phyloP scores from a whole-genome alignment of 768 basidiomycete species.

The Fomitopsis serialis region DNA sequence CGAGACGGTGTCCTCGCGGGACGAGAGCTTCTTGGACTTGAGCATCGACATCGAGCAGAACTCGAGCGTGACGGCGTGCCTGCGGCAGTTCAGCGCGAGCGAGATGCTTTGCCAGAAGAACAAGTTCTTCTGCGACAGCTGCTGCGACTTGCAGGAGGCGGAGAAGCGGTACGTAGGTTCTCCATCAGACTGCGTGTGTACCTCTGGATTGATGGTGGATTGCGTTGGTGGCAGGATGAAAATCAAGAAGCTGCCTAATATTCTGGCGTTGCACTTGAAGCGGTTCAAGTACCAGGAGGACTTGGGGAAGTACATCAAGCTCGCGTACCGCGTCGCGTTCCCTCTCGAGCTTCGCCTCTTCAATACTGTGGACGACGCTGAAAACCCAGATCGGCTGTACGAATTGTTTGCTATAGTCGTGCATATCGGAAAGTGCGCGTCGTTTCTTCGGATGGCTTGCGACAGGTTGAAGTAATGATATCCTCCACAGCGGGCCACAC shows the following conservation, averaged over 20 bases:
- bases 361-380: conserved; percentile 93
- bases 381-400: conserved; percentile 89
- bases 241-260: conserved; percentile 92
- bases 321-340: conserved; percentile 95
- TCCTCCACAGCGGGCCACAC: conserved; percentile 74
- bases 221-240: conserved; percentile 71
- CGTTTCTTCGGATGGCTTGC: neutral
- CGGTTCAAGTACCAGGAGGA: conserved; percentile 99
- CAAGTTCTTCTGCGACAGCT: conserved; percentile 97
- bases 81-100: conserved; percentile 93
- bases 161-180: conserved; percentile 74
- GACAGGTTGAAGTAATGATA: conserved; percentile 7
- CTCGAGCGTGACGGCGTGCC: conserved; percentile 91
- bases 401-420: conserved; percentile 95
- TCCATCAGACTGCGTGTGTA: neutral
- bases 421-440: conserved; percentile 88
- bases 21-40: conserved; percentile 96
- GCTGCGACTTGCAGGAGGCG: conserved; percentile 95
- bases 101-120: conserved; percentile 98
- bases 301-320: conserved; percentile 84
- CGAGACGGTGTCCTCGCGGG: conserved; percentile 88
- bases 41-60: conserved; percentile 99
- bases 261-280: conserved; percentile 94
- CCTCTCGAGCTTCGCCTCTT: conserved; percentile 92
- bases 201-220: neutral